A percentile compares a stretch with the other conserved stretches of the same genome.
These are phyloP conservation scores for Aspergillus clavatus DNA, from an alignment of 2,329 filamentous ascomycete species.

Conservation along the genomic window DNA sequence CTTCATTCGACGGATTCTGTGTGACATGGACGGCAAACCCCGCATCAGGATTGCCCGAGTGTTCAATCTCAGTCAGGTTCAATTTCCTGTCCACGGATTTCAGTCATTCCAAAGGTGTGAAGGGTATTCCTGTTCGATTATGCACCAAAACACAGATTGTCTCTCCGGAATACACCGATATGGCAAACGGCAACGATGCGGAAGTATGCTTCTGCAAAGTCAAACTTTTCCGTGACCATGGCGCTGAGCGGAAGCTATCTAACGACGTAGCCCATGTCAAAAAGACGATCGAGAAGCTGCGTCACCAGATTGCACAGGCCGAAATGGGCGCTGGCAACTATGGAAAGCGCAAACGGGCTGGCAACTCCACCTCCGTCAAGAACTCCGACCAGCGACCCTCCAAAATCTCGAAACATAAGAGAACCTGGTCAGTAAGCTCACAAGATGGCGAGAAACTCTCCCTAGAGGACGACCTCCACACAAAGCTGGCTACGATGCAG, in stretches of 20 bases:
- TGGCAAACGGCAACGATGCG: constrained; percentile 31
- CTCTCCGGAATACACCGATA: constrained; percentile 47
- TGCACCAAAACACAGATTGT: constrained; percentile 83
- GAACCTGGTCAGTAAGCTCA: constrained; percentile 93
- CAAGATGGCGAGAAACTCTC: constrained; percentile 38
- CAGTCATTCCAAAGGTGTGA: constrained; percentile 97
- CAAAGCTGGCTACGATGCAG: constrained; percentile 41
- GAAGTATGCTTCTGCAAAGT: constrained; percentile 96
- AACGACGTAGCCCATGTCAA: constrained; percentile 94
- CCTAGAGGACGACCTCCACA: constrained; percentile 43
- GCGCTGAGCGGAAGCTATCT: constrained; percentile 87
- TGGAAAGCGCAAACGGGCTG: constrained; percentile 58
- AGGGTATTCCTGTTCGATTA: constrained; percentile 88
- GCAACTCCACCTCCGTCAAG: constrained; percentile 45
- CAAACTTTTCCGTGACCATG: constrained; percentile 93
- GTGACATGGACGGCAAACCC: constrained; percentile 78
- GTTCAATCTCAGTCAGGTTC: constrained; percentile 85
- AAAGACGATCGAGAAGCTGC: constrained; percentile 93
- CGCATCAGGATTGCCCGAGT: constrained; percentile 63
- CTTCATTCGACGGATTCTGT: constrained; percentile 90
- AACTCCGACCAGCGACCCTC: constrained; percentile 57
- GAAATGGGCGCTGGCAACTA: constrained; percentile 57
- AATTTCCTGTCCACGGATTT: constrained; percentile 99
- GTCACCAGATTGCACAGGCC: constrained; percentile 81
- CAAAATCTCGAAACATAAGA: constrained; percentile 86